Percentiles rank a stretch among this genome's conserved stretches.
Evolutionary conservation across 1,284 basidiomycete genomes (phyloP).

Genomic region (Puccinia hordei): DNA sequence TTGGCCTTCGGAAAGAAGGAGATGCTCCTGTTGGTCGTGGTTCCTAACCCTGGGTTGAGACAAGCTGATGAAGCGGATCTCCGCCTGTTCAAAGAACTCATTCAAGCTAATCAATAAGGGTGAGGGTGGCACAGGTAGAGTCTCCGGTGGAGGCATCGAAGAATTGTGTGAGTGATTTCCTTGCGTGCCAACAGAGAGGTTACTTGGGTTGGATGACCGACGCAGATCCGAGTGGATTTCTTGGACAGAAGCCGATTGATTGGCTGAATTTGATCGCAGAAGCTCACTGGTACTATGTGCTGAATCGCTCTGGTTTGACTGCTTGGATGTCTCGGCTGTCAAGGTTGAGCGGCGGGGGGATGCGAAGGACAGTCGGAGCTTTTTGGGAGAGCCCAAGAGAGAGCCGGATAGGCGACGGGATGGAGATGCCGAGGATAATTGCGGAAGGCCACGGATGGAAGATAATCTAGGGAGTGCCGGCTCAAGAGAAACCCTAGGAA

Average conservation of each 20-base stretch:
- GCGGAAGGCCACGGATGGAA: conserved; percentile 5
- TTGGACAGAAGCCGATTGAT: conserved; percentile 2
- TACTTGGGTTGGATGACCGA: neutral
- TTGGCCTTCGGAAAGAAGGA: conserved; percentile 8
- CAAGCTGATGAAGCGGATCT: conserved; percentile 43
- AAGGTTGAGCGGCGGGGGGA: conserved; percentile 22
- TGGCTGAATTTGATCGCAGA: neutral
- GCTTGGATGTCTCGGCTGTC: neutral
- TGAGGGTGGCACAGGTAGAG: neutral
- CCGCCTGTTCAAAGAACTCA: conserved; percentile 49
- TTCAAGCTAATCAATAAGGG: conserved; percentile 24
- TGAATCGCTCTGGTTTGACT: neutral
- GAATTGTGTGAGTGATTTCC: neutral
- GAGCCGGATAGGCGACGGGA: conserved; percentile 42
- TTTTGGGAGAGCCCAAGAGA: conserved; percentile 29
- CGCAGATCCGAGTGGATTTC: neutral
- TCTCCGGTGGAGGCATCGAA: neutral
- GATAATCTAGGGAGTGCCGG: conserved; percentile 2
- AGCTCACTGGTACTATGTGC: neutral
- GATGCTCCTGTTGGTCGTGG: conserved; percentile 24
- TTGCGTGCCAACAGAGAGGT: no score
- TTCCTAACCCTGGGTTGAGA: conserved; percentile 40
- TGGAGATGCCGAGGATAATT: conserved; percentile 18
- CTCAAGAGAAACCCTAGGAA: conserved; percentile 5
- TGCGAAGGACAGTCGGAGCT: neutral